A percentile compares a stretch with the other conserved stretches of the same genome.
Conservation (phyloP, 2,329 filamentous ascomycete species). For the Aspergillus pseudonomiae region DNA sequence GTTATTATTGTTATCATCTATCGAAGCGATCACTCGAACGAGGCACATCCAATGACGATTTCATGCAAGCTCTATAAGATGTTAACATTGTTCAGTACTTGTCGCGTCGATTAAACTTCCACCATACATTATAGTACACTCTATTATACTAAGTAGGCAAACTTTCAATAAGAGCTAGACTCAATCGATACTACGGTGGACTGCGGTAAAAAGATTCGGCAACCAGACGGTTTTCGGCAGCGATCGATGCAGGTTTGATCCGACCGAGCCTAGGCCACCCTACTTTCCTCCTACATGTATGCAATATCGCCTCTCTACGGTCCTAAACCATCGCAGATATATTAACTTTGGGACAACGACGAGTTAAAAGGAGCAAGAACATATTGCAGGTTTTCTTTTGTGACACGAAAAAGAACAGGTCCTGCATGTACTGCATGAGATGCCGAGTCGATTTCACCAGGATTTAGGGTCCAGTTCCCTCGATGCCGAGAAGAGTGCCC, state of each 20-base stretch:
- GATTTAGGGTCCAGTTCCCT: neutral
- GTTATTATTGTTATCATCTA: neutral
- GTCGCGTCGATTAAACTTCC: neutral
- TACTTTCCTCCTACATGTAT: neutral
- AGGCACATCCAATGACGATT: neutral
- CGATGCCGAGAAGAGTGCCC: slow-evolving; percentile 1
- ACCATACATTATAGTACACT: neutral
- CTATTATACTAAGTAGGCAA: too few relatives aligned
- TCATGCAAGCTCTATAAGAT: neutral
- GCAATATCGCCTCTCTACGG: neutral
- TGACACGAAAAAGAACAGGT: neutral
- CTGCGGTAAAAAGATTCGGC: neutral
- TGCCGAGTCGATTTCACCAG: neutral
- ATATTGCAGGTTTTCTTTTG: neutral
- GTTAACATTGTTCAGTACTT: neutral
- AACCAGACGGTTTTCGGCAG: neutral
- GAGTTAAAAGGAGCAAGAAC: neutral
- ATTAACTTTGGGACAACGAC: too few relatives aligned
- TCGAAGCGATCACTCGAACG: neutral
- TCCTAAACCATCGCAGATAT: neutral
- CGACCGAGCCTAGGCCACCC: neutral
- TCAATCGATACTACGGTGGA: neutral
- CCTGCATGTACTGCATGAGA: neutral
- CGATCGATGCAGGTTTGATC: neutral
- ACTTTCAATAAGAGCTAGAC: neutral